These are phyloP conservation scores for Monilinia fructigena DNA, from an alignment of 2,329 filamentous ascomycete species.

Conservation along the genomic window DNA sequence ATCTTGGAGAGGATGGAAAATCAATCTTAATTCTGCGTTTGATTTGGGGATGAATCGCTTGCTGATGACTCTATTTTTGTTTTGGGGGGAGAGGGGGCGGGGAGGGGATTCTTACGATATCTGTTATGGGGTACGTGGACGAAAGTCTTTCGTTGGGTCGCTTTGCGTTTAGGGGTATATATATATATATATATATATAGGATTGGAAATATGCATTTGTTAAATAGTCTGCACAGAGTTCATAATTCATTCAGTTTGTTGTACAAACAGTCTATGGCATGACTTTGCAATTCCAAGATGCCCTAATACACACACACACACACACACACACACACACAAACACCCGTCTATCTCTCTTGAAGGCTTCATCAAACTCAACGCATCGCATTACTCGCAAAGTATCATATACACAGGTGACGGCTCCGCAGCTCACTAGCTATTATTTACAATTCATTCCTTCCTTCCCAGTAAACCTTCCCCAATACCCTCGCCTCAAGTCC, in stretches of 20 bases:
- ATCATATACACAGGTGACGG: constrained; percentile 8
- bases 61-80: too few relatives aligned
- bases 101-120: not conserved
- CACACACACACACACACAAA: not conserved
- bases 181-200: not conserved
- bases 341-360: not conserved
- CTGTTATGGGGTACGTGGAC: not conserved
- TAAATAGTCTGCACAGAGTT: not conserved
- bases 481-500: not conserved
- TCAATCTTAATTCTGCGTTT: too few relatives aligned
- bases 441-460: constrained; percentile 13
- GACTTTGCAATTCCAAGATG: not conserved
- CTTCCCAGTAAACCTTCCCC: not conserved
- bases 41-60: too few relatives aligned
- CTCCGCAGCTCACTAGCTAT: constrained; percentile 6
- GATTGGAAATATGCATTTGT: not conserved
- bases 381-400: constrained; percentile 6
- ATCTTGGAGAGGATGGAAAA: too few relatives aligned
- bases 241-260: not conserved
- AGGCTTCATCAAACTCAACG: not conserved
- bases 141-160: not conserved
- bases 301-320: not conserved
- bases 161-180: too few relatives aligned
- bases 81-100: too few relatives aligned
- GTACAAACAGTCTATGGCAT: not conserved